These are phyloP conservation scores for Euphorbia celastroides DNA, from an alignment of 441 rosid genomes.

Conservation along the genomic window DNA sequence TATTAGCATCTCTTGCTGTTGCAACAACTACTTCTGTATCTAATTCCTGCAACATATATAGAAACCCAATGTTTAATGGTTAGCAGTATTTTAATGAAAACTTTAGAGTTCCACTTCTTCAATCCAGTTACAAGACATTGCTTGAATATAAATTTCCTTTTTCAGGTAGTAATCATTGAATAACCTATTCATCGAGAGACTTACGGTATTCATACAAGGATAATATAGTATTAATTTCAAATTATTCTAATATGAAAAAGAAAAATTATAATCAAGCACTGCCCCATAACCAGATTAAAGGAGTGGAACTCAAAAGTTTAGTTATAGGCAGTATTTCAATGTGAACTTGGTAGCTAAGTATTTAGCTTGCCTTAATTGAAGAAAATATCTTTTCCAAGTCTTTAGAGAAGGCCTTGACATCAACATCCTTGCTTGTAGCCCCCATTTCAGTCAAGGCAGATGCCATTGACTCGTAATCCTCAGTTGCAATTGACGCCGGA, in stretches of 20 bases:
- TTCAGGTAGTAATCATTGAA: no score
- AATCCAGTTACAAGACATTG: no score
- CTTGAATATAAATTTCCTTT: no score
- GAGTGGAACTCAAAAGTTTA: not conserved
- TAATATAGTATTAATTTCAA: no score
- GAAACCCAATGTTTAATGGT: not conserved
- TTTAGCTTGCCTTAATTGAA: conserved; percentile 62
- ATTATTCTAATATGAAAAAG: no score
- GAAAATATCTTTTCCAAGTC: conserved; percentile 93
- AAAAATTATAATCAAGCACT: no score
- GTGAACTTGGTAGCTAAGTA: not conserved
- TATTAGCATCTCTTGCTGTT: conserved; percentile 62
- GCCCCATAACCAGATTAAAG: no score
- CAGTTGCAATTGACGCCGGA: conserved; percentile 71
- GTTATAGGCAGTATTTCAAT: not conserved
- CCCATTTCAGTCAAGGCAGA: conserved; percentile 97
- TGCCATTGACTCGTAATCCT: conserved; percentile 91
- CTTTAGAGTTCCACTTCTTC: no score
- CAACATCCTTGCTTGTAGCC: conserved; percentile 82
- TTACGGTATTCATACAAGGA: no score
- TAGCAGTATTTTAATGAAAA: no score
- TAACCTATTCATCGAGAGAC: no score
- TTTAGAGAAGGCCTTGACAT: conserved; percentile 73
- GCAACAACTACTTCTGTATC: conserved; percentile 87
- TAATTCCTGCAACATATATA: conserved; percentile 52